Percentiles rank a stretch among this genome's conserved stretches.
Evolutionary conservation across 2,329 filamentous ascomycete genomes (phyloP).

Genomic region (Colletotrichum liriopes): DNA sequence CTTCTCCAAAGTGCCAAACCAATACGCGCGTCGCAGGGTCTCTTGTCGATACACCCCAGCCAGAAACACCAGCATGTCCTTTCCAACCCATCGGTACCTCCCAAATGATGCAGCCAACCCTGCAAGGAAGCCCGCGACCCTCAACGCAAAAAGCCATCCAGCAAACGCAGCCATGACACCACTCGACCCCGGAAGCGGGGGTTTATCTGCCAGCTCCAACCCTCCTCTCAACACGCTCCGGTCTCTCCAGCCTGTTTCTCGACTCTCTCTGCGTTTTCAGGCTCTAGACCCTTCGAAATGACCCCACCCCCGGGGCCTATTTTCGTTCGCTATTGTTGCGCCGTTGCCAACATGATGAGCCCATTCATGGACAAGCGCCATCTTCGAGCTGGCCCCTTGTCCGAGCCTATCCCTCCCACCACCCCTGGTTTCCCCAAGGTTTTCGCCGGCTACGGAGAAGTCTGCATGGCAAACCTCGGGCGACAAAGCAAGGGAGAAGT

Average conservation of each 20-base stretch:
- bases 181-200: conserved; percentile 30
- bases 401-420: not conserved
- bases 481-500: not conserved
- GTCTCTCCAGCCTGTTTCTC: conserved; percentile 2
- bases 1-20: not conserved
- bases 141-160: conserved; percentile 15
- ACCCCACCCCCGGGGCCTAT: not conserved
- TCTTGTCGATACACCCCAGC: not conserved
- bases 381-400: not conserved
- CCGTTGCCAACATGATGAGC: not conserved
- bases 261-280: not conserved
- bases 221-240: conserved; percentile 31
- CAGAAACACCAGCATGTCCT: conserved; percentile 14
- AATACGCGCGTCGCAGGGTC: not conserved
- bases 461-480: conserved; percentile 2
- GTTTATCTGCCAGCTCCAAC: conserved; percentile 10
- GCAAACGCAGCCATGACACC: conserved; percentile 35
- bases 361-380: not conserved
- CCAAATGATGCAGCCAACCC: conserved; percentile 14
- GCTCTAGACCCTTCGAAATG: conserved; percentile 29
- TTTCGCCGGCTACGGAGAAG: conserved; percentile 7
- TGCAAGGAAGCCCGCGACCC: conserved; percentile 17
- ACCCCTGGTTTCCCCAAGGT: conserved; percentile 39
- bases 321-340: not conserved
- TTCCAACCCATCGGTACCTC: not conserved